Conservation (phyloP, 129 eudicot genomes). For the Dittrichia graveolens region DNA sequence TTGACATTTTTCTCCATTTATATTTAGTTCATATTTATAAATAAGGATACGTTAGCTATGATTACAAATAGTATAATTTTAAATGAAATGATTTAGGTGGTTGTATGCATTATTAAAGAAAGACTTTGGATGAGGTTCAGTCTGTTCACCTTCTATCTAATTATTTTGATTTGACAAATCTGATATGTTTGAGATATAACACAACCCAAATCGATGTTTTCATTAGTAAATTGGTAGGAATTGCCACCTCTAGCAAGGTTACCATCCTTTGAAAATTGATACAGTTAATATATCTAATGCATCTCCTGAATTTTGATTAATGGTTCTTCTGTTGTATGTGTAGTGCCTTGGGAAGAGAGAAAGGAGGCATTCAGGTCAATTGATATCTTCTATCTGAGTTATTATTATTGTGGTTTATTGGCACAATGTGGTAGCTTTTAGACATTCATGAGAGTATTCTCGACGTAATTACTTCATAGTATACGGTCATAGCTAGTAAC, state of each 20-base stretch:
- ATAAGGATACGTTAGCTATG: background rate
- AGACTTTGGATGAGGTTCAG: too few species aligned
- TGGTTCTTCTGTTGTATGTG: constrained; percentile 28
- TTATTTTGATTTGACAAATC: too few species aligned
- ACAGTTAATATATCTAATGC: background rate
- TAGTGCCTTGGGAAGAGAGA: constrained; percentile 85
- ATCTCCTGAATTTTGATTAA: constrained; percentile 2
- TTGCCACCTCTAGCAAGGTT: too few species aligned
- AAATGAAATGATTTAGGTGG: too few species aligned
- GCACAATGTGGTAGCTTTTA: constrained; percentile 1
- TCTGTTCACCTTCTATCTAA: too few species aligned
- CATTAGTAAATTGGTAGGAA: too few species aligned
- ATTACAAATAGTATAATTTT: too few species aligned
- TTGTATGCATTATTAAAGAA: too few species aligned
- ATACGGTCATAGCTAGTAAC: constrained; percentile 1
- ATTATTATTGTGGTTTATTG: constrained; percentile 9
- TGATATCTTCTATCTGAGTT: background rate
- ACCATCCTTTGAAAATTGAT: background rate
- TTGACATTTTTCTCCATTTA: too few species aligned
- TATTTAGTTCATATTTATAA: background rate
- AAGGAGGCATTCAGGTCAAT: constrained; percentile 58
- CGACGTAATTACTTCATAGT: background rate
- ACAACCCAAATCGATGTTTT: too few species aligned
- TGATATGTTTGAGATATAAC: too few species aligned
- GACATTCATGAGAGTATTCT: background rate